phyloP scores from a whole-genome alignment of 2,329 filamentous ascomycete species.

The Aspergillus sp. region DNA sequence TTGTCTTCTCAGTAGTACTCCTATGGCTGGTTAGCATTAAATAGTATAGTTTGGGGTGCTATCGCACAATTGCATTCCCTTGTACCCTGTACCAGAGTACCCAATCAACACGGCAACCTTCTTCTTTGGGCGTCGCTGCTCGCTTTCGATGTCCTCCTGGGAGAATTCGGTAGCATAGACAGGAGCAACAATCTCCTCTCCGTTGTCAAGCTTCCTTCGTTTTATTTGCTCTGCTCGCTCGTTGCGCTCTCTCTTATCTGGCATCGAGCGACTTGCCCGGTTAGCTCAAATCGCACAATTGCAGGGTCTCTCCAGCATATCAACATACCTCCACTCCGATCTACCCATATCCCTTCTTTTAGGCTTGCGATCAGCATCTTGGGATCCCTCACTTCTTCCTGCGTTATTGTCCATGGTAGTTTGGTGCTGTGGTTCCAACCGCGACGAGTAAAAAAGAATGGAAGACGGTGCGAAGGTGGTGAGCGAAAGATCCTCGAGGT shows the following conservation, averaged over 20 bases:
- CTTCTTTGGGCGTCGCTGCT: constrained; percentile 85
- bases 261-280: constrained; percentile 51
- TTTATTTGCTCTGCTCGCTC: constrained; percentile 55
- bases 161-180: constrained; percentile 62
- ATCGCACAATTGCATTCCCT: constrained; percentile 82
- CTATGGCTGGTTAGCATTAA: constrained; percentile 24
- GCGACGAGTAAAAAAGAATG: background rate
- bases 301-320: background rate
- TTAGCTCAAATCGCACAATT: constrained; percentile 39
- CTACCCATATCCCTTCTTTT: constrained; percentile 69
- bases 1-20: constrained; percentile 74
- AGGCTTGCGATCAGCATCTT: constrained; percentile 43
- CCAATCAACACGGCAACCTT: constrained; percentile 96
- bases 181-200: constrained; percentile 39
- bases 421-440: background rate
- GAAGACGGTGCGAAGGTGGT: background rate
- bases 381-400: constrained; percentile 29
- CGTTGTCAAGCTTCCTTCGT: constrained; percentile 53
- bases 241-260: constrained; percentile 55
- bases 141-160: constrained; percentile 82
- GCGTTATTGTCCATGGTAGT: constrained; percentile 36
- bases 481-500: background rate
- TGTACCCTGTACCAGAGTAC: constrained; percentile 94
- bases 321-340: constrained; percentile 62
- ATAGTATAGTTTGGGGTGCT: background rate